Conservation (phyloP, 2,329 filamentous ascomycete genomes). For the Lasiodiplodia hormozganensis region DNA sequence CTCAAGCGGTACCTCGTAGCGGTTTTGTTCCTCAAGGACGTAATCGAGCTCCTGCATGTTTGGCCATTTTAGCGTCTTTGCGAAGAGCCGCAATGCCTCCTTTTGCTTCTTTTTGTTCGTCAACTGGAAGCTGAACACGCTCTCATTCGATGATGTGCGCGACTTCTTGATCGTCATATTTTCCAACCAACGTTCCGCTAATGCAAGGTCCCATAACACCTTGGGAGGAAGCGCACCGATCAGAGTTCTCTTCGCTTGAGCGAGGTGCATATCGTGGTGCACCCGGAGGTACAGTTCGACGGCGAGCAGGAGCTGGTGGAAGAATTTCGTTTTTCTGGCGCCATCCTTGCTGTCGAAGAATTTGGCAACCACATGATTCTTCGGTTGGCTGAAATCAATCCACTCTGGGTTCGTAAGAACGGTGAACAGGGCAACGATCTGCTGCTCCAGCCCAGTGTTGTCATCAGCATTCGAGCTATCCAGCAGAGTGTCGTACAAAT, state of each 20-base stretch:
- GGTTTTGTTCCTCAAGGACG: constrained; percentile 66
- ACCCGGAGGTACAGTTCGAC: constrained; percentile 76
- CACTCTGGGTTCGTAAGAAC: constrained; percentile 73
- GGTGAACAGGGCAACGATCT: constrained; percentile 75
- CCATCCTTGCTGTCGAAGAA: constrained; percentile 70
- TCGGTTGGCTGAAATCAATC: constrained; percentile 74
- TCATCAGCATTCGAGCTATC: constrained; percentile 68
- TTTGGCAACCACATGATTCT: constrained; percentile 75
- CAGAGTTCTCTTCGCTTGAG: constrained; percentile 69
- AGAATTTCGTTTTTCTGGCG: constrained; percentile 69
- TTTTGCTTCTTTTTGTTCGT: constrained; percentile 72
- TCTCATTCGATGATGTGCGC: constrained; percentile 52
- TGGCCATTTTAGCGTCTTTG: constrained; percentile 77
- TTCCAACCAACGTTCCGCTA: constrained; percentile 76
- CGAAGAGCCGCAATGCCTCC: constrained; percentile 72
- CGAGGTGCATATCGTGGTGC: constrained; percentile 66
- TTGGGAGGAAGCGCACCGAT: constrained; percentile 70
- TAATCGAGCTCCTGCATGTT: constrained; percentile 71
- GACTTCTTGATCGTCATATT: constrained; percentile 71
- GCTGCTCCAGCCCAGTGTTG: constrained; percentile 68
- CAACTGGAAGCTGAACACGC: constrained; percentile 66
- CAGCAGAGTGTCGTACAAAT: constrained; percentile 72
- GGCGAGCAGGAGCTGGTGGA: constrained; percentile 77
- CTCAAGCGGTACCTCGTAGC: constrained; percentile 54
- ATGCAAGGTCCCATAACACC: constrained; percentile 74